phyloP scores from a whole-genome alignment of 1,284 basidiomycete species.

The Cutaneotrichosporon sp. region DNA sequence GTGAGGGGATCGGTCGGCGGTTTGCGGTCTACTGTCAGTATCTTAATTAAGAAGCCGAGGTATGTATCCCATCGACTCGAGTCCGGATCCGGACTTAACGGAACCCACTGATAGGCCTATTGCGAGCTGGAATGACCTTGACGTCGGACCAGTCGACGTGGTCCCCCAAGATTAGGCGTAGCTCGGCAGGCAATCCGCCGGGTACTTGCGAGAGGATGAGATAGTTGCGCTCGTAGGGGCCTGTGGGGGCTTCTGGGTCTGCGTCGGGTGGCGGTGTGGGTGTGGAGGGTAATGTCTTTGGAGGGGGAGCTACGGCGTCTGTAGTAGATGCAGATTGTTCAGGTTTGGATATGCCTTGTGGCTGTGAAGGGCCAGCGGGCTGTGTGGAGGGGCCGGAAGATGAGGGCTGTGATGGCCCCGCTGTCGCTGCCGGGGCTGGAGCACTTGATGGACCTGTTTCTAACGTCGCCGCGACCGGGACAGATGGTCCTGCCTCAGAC shows the following conservation, averaged over 20 bases:
- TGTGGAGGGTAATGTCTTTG: background rate
- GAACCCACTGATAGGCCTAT: constrained; percentile 49
- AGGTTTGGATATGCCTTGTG: background rate
- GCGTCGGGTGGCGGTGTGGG: background rate
- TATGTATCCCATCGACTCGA: background rate
- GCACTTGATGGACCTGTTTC: background rate
- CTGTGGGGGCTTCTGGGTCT: constrained; percentile 14
- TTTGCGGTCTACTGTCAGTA: constrained; percentile 36
- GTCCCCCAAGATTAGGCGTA: constrained; percentile 53
- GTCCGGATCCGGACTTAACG: background rate
- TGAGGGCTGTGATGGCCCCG: background rate
- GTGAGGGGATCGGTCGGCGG: constrained; percentile 55
- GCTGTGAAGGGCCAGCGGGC: background rate
- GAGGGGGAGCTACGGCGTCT: background rate
- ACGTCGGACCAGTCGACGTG: constrained; percentile 55
- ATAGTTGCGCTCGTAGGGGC: constrained; percentile 51
- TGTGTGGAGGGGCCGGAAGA: background rate
- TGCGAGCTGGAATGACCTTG: constrained; percentile 50
- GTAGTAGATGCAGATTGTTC: background rate
- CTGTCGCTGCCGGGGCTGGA: background rate
- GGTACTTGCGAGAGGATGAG: constrained; percentile 53
- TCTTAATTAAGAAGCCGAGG: background rate
- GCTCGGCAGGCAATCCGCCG: constrained; percentile 52
- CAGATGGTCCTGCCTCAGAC: background rate
- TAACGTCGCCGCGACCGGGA: too few relatives aligned